Base-by-base conservation (phyloP, 768 basidiomycete species). In the Trametes elegans region DNA sequence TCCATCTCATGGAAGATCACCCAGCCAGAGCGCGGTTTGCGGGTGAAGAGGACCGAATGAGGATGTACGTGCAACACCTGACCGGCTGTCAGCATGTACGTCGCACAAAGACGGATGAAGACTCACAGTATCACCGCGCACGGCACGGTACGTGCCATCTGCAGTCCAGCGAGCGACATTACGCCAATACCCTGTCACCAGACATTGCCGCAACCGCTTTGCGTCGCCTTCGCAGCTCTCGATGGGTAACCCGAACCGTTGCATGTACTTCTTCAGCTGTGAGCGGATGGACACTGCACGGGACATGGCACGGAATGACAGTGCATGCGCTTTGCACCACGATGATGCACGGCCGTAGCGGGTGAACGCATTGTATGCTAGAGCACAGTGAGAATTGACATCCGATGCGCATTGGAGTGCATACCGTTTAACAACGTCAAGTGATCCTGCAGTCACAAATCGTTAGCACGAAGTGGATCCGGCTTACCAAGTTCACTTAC, bases 401-500 rank as follows among this genome's bases (percentile, higher is more conserved):
- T n/a, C n/a, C n/a, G n/a, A n/a, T n/a, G n/a, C n/a, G n/a, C n/a
- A n/a, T n/a, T n/a, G n/a, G n/a, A 47, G 14, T 8, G 3, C 39
- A 14, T 64, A 90, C 95, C 95, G 69, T 98, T 99, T 27, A 99
- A 70, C 3, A 97, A 73, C 4, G 97, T 98, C 19, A 98, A 74
- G 68, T 99, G 97, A 66, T 99, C 97, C 93, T 96, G 62, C 1
- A n/a, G n/a, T n/a, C n/a, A n/a, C n/a, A n/a, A n/a, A n/a, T n/a
- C n/a, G n/a, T n/a, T n/a, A n/a, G n/a, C n/a, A n/a, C n/a, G n/a
- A n/a, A 28, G 13, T 21, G 9, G 11, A 8, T 3, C 54, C 53
- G 45, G 31, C 44, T 56, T 46, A 39, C 21, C 48, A 47, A 43
- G 28, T 51, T 27, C 3, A 50, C 81, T 64, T 57, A 93, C 93